phyloP scores from a whole-genome alignment of 2,329 filamentous ascomycete species.

The Phoma sp. region DNA sequence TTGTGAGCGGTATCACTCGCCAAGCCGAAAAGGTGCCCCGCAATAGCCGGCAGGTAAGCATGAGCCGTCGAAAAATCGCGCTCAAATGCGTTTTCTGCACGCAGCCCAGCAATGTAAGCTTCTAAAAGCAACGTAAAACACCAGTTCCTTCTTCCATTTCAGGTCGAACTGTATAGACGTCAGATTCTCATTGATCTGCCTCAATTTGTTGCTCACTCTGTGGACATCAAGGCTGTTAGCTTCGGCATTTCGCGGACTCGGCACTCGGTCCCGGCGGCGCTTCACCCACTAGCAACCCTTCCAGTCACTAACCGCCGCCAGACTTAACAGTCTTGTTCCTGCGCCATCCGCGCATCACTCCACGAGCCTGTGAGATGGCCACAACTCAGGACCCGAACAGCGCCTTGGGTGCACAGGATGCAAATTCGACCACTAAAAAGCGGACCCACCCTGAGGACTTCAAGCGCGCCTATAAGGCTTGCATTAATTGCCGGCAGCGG shows the following conservation, averaged over 20 bases:
- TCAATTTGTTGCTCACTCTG: neutral
- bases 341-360: conserved; percentile 37
- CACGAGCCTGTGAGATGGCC: conserved; percentile 22
- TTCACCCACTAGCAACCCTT: conserved; percentile 1
- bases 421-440: conserved; percentile 36
- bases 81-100: neutral
- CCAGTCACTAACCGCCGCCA: conserved; percentile 32
- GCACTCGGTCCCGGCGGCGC: conserved; percentile 1
- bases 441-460: conserved; percentile 52
- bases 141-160: neutral
- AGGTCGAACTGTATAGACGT: neutral
- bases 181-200: neutral
- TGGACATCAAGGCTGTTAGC: neutral
- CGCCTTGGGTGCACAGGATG: conserved; percentile 25
- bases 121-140: neutral
- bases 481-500: conserved; percentile 59
- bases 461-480: conserved; percentile 62
- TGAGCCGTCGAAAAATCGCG: conserved; percentile 10
- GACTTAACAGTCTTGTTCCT: conserved; percentile 30
- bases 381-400: conserved; percentile 25
- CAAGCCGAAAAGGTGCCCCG: conserved; percentile 10
- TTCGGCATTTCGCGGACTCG: conserved; percentile 9
- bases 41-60: conserved; percentile 5
- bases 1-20: neutral
- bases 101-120: neutral